Evolutionary conservation across 257 asterid species (phyloP), one percentile per base, ranked within the genome.

Genomic region (Plectranthus barbatus): DNA sequence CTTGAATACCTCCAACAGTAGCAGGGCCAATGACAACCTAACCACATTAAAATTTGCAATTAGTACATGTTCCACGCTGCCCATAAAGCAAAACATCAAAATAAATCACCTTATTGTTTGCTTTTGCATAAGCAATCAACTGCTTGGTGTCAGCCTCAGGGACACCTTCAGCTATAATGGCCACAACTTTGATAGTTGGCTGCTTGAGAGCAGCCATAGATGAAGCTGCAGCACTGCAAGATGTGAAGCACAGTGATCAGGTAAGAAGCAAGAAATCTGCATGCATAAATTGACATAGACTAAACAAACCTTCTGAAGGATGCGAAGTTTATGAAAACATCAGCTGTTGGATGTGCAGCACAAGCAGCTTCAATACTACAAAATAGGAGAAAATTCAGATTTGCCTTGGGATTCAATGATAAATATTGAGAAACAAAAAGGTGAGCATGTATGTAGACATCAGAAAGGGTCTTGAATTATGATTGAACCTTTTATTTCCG

Each of bases 81-180:
- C 31, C 31, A 24, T 15, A 31, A n/a, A 9, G 44, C 31, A 26
- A 26, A 5, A 26, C 31, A 26, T 26, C 3, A 1, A 26, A 26
- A 33, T 40, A 49, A 49, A n/a, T 6, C 66, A 93, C 97, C 92
- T 93, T 93, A 79, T 93, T 93, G 87, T 93, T 93, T 69, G 97
- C 87, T 70, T 83, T 86, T 48, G 99, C 99, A 82, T 76, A 90
- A 67, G 92, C 95, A 81, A 93, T 93, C 95, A 93, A 75, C 78
- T 93, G 94, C 77, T 93, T 93, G 68, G 97, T 70, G 66, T 93
- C 97, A 9, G 84, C 77, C 81, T 93, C 99, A 0, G 99, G 99
- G 49, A 93, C 97, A 80, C 99, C 99, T 81, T 93, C 97, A 75
- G 97, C 99, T 73, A 93, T 90, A 60, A 93, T 93, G 72, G 99